Percentiles rank a stretch among this genome's conserved stretches.
Conservation (phyloP, 192 early-diverging fungal genomes). For the Pilobolus umbonatus region DNA sequence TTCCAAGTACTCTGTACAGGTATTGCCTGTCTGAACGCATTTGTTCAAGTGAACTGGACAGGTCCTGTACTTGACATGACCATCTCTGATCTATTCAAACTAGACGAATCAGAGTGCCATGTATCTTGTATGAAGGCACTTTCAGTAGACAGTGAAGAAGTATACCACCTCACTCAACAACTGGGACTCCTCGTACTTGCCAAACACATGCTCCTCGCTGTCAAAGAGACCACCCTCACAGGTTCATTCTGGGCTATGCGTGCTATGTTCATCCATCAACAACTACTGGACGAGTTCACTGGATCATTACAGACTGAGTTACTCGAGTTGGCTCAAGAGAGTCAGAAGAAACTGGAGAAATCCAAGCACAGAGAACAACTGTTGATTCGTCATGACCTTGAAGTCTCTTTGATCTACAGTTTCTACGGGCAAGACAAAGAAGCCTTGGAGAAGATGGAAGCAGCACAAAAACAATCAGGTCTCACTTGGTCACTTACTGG, state of each 20-base stretch:
- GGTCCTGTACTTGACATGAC: slow-evolving; percentile 70
- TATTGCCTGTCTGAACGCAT: slow-evolving; percentile 69
- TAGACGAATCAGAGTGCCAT: slow-evolving; percentile 26
- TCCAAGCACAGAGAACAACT: slow-evolving; percentile 34
- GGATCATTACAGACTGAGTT: slow-evolving; percentile 50
- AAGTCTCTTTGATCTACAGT: slow-evolving; percentile 74
- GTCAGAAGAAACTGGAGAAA: slow-evolving; percentile 18
- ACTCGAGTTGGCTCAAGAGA: slow-evolving; percentile 17
- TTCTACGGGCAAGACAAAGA: slow-evolving; percentile 73
- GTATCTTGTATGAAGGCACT: slow-evolving; percentile 44
- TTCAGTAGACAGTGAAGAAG: slow-evolving; percentile 77
- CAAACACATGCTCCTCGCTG: slow-evolving; percentile 41
- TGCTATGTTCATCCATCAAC: slow-evolving; percentile 71
- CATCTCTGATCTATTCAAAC: slow-evolving; percentile 51
- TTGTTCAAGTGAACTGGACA: slow-evolving; percentile 87
- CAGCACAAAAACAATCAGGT: slow-evolving; percentile 75
- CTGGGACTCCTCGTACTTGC: slow-evolving; percentile 69
- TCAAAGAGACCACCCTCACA: slow-evolving; percentile 28
- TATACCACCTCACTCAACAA: slow-evolving; percentile 70
- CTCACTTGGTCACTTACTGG: slow-evolving; percentile 87
- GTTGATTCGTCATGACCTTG: slow-evolving; percentile 65
- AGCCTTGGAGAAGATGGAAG: slow-evolving; percentile 53
- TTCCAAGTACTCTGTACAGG: slow-evolving; percentile 53
- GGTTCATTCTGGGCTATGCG: slow-evolving; percentile 76
- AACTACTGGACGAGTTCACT: slow-evolving; percentile 54